Conservation (phyloP, 2,329 filamentous ascomycete species). For the Fusarium decemcellulare region DNA sequence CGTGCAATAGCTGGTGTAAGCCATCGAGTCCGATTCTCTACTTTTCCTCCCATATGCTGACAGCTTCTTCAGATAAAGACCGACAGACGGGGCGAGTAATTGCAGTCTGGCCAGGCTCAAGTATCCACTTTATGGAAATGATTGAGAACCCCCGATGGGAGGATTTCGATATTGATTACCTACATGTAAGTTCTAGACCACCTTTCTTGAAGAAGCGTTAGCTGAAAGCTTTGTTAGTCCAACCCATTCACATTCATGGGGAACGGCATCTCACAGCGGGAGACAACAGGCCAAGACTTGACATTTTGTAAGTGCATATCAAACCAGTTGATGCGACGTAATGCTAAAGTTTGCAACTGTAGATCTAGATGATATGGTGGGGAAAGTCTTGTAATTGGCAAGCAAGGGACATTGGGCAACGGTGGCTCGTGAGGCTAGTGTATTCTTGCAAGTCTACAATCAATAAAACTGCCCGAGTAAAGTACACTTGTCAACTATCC, state of each 20-base stretch:
- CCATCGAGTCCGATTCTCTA: neutral
- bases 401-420: too few species aligned
- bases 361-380: too few species aligned
- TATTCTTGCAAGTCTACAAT: too few species aligned
- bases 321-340: too few species aligned
- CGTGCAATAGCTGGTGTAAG: slow-evolving; percentile 12
- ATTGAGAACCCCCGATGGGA: slow-evolving; percentile 6
- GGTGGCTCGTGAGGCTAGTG: too few species aligned
- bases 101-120: slow-evolving; percentile 8
- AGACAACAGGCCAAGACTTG: slow-evolving; percentile 2
- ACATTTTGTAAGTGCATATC: slow-evolving; percentile 1
- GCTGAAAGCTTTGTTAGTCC: neutral
- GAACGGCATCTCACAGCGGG: slow-evolving; percentile 8
- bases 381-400: too few species aligned
- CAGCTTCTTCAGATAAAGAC: neutral
- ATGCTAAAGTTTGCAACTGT: too few species aligned
- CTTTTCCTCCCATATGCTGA: neutral
- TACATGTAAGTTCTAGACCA: neutral
- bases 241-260: slow-evolving; percentile 9
- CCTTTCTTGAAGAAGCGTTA: neutral
- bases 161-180: slow-evolving; percentile 1
- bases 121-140: slow-evolving; percentile 10
- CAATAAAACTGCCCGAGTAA: too few species aligned
- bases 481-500: too few species aligned
- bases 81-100: neutral